A percentile compares a stretch with the other conserved stretches of the same genome.
Evolutionary conservation across 2,329 filamentous ascomycete genomes (phyloP).

Genomic region (Colletotrichum coccodes): DNA sequence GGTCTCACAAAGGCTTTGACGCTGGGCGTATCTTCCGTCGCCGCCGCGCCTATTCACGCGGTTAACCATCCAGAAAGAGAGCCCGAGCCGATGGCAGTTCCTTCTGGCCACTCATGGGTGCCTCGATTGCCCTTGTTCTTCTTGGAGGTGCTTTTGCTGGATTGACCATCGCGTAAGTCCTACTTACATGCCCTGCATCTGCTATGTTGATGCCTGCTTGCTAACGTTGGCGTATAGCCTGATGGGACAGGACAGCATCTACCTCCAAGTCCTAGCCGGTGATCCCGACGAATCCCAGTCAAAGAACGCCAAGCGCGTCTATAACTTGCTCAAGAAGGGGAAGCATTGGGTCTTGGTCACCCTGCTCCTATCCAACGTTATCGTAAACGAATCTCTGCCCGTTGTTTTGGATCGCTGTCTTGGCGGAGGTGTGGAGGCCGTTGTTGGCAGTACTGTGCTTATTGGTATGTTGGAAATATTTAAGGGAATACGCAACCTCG

Average conservation of each 20-base stretch:
- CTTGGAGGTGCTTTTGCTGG: slow-evolving; percentile 94
- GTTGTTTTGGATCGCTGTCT: slow-evolving; percentile 95
- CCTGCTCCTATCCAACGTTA: slow-evolving; percentile 92
- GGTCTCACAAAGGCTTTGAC: slow-evolving; percentile 63
- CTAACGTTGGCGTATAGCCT: slow-evolving; percentile 48
- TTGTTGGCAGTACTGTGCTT: slow-evolving; percentile 90
- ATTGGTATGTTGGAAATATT: slow-evolving; percentile 74
- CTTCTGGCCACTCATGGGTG: slow-evolving; percentile 83
- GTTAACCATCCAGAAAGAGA: slow-evolving; percentile 53
- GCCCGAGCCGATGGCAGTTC: slow-evolving; percentile 68
- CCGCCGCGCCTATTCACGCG: slow-evolving; percentile 55
- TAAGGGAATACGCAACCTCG: not conserved
- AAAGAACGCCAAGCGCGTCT: slow-evolving; percentile 84
- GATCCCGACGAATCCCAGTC: slow-evolving; percentile 88
- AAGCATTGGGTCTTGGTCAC: slow-evolving; percentile 99
- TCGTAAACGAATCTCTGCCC: slow-evolving; percentile 95
- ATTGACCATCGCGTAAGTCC: slow-evolving; percentile 82
- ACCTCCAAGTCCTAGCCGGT: slow-evolving; percentile 91
- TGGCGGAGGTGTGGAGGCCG: slow-evolving; percentile 93
- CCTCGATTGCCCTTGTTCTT: slow-evolving; percentile 84
- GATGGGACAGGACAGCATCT: slow-evolving; percentile 89
- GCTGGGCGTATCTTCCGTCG: slow-evolving; percentile 58
- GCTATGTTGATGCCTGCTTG: not conserved
- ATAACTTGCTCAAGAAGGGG: slow-evolving; percentile 82
- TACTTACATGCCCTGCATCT: not conserved